Percentiles rank a stretch among this genome's conserved stretches.
These are phyloP conservation scores for Echinosophora koreensis DNA, from an alignment of 306 rosid species.

Conservation along the genomic window DNA sequence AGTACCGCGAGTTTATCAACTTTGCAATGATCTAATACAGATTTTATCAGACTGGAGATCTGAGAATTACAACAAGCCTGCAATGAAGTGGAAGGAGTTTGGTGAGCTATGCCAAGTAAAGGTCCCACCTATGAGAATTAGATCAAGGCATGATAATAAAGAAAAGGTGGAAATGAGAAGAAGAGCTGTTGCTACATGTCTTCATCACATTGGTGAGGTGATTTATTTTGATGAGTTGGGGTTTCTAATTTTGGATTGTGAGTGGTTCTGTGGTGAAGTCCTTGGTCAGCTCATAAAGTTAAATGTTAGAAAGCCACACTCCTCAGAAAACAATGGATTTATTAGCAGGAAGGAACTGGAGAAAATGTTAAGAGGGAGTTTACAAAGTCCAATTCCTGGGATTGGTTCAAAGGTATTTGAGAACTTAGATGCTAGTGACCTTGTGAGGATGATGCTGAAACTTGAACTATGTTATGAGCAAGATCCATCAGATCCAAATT, in stretches of 20 bases:
- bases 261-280: conserved; percentile 92
- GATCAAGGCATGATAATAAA: conserved; percentile 78
- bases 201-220: conserved; percentile 90
- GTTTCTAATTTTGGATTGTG: conserved; percentile 83
- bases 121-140: conserved; percentile 72
- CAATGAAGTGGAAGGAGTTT: conserved; percentile 94
- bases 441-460: conserved; percentile 96
- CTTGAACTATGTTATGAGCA: conserved; percentile 89
- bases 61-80: conserved; percentile 91
- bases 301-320: conserved; percentile 65
- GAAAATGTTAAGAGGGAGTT: conserved; percentile 76
- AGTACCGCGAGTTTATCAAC: conserved; percentile 91
- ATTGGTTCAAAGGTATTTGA: conserved; percentile 85
- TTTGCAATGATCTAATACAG: conserved; percentile 84
- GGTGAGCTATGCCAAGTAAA: conserved; percentile 82
- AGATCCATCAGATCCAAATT: conserved; percentile 75
- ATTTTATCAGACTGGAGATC: conserved; percentile 89
- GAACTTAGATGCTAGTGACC: conserved; percentile 84
- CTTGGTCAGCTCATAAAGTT: conserved; percentile 82
- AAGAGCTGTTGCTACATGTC: conserved; percentile 78
- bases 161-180: conserved; percentile 76
- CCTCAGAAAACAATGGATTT: conserved; percentile 72
- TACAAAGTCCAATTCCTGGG: conserved; percentile 86
- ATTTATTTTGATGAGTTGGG: conserved; percentile 86
- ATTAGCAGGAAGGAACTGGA: conserved; percentile 79